Evolutionary conservation across 306 rosid genomes (phyloP).

Genomic region (Lathyrus oleraceus): DNA sequence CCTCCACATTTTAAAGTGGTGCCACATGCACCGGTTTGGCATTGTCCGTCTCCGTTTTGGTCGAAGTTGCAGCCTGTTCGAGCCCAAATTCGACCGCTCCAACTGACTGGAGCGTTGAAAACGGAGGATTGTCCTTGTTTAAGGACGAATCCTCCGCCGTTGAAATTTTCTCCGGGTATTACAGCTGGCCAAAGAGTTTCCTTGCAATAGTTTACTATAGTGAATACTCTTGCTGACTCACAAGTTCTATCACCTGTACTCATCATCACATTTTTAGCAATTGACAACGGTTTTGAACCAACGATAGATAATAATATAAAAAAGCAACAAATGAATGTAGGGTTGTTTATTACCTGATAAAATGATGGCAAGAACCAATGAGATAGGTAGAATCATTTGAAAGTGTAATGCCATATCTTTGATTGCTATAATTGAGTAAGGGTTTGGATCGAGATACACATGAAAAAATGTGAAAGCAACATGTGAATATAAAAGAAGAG

Average conservation of each 20-base stretch:
- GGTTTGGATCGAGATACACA: background rate
- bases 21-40: constrained; percentile 83
- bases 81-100: constrained; percentile 95
- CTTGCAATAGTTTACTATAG: constrained; percentile 76
- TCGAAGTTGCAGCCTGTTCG: constrained; percentile 90
- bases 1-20: constrained; percentile 49
- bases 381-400: constrained; percentile 38
- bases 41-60: constrained; percentile 52
- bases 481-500: constrained; percentile 38
- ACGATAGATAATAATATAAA: too few relatives aligned
- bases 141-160: constrained; percentile 74
- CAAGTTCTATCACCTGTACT: constrained; percentile 50
- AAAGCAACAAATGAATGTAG: too few relatives aligned
- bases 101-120: constrained; percentile 60
- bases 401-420: constrained; percentile 43
- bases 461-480: constrained; percentile 15
- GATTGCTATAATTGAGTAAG: background rate
- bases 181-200: constrained; percentile 86
- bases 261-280: background rate
- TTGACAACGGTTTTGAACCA: too few relatives aligned
- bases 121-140: constrained; percentile 63
- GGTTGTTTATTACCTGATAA: constrained; percentile 54
- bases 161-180: constrained; percentile 64
- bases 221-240: constrained; percentile 72
- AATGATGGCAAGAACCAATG: constrained; percentile 41